Evolutionary conservation across 306 rosid genomes (phyloP), one percentile per base, ranked within the genome.

Genomic region (Cotoneaster glaucophyllus): DNA sequence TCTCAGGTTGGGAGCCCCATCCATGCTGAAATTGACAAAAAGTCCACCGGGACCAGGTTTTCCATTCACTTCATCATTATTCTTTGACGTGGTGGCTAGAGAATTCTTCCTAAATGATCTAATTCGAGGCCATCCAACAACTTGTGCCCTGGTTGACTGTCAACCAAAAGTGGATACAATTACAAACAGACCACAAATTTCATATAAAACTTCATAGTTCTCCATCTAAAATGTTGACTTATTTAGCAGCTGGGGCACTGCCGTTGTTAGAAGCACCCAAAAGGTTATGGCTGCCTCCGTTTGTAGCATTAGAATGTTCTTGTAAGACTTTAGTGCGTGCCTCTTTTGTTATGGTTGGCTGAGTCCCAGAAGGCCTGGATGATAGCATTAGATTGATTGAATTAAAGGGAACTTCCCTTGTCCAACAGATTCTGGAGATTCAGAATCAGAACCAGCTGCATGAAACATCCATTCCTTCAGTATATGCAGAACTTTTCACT

Each of bases 51-150:
- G 86, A 69, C 95, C 91, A 3, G 97, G 93, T 79, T 91, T 94
- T 74, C 97, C 96, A 78, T 94, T 96, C 41, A 94, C 97, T 80
- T 92, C 97, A 26, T 95, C 97, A 18, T 87, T 90, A 85, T 89
- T 90, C 85, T 92, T 95, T 4, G 97, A 82, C 48, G 91, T 68
- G 13, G 88, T 85, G 74, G 88, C 93, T 86, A 95, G 83, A 4
- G 96, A 88, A 78, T 88, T 90, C 85, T 89, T 95, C 85, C 99
- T 89, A 69, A 86, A 92, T 62, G 99, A 87, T 85, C 97, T 86
- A 9, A 95, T 90, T 71, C 97, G 97, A 71, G 99, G 97, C 99
- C 99, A 95, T 75, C 99, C 97, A 76, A 95, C 97, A 83, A 95
- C 99, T 80, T 92, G 99, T 56, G 97, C 89, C 89, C 99, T 95